Evolutionary conservation across 1,284 basidiomycete species (phyloP), one percentile per base, ranked within the genome.

Genomic region (Stereum hirsutum): DNA sequence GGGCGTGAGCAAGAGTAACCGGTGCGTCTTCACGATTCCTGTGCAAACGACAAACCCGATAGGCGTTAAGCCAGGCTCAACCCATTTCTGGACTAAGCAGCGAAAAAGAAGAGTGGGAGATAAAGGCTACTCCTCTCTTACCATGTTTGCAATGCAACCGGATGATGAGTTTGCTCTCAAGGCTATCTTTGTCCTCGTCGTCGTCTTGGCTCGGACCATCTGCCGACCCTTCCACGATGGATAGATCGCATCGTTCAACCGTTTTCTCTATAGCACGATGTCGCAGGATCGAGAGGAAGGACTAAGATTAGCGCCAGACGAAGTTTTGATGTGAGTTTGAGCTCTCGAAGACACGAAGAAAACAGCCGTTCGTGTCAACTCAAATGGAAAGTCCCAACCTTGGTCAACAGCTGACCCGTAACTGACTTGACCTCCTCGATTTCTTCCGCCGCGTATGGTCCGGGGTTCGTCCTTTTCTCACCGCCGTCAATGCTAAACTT

Each of bases 1-100:
- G 27, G 75, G 71, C 2, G 72, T 67, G 41, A 75, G 66, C 19
- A 89, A 62, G 15, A 78, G 64, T 11, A 89, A 62, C 14, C 77
- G 72, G 58, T 89, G 87, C 0, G 87, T 89, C 61, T 89, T 89
- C 19, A 85, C 61, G 43, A 89, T 77, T 41, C 84, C 86, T 89
- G 44, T 12, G 23, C 30, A 26, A 17, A 41, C 15, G 41, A 14
- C 32, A 27, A 24, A 20, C 26, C 32, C 4, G 24, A 12, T n/a
- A n/a, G n/a, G n/a, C n/a, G n/a, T n/a, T n/a, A n/a, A n/a, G n/a
- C n/a, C n/a, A n/a, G n/a, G n/a, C n/a, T n/a, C n/a, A n/a, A n/a
- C n/a, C n/a, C n/a, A n/a, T n/a, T n/a, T n/a, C n/a, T n/a, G n/a
- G n/a, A n/a, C n/a, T n/a, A n/a, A n/a, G n/a, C n/a, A n/a, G n/a